phyloP scores from a whole-genome alignment of 805 yeast genomes.

The Saccharomycopsis sp. region DNA sequence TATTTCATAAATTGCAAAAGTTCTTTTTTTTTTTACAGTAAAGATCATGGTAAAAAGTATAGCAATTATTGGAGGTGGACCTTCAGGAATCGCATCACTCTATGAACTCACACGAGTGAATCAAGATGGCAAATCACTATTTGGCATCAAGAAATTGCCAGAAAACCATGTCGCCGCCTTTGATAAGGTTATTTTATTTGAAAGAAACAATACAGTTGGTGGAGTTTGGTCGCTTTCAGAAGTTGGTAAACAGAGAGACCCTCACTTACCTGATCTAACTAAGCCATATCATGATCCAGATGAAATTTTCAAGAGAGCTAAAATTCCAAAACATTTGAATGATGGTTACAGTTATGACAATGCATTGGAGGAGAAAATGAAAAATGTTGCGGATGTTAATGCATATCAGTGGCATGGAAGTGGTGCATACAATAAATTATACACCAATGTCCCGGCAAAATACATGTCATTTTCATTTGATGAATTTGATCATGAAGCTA shows the following conservation, averaged over 20 bases:
- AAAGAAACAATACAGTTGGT: constrained; percentile 37
- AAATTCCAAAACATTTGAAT: constrained; percentile 25
- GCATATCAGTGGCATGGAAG: constrained; percentile 33
- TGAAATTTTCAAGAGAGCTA: not conserved
- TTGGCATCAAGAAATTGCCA: constrained; percentile 9
- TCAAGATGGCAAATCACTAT: constrained; percentile 27
- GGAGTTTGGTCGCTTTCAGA: constrained; percentile 35
- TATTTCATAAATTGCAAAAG: too few species aligned
- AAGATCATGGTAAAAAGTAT: constrained; percentile 28
- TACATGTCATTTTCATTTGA: constrained; percentile 35
- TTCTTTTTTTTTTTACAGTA: too few species aligned
- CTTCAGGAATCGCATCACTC: constrained; percentile 33
- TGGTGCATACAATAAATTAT: constrained; percentile 34
- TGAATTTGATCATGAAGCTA: constrained; percentile 24
- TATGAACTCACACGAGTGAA: constrained; percentile 30
- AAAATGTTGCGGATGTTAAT: constrained; percentile 19
- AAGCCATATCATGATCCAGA: constrained; percentile 10
- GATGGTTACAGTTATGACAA: constrained; percentile 29
- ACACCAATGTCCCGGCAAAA: constrained; percentile 36
- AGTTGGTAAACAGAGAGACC: constrained; percentile 18
- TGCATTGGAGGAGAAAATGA: constrained; percentile 27
- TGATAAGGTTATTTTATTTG: constrained; percentile 36
- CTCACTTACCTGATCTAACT: constrained; percentile 19
- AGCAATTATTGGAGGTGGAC: constrained; percentile 38
- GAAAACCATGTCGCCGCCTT: constrained; percentile 25